Evolutionary conservation across 179 eudicot species (phyloP).

Genomic region (Nepenthes alata): DNA sequence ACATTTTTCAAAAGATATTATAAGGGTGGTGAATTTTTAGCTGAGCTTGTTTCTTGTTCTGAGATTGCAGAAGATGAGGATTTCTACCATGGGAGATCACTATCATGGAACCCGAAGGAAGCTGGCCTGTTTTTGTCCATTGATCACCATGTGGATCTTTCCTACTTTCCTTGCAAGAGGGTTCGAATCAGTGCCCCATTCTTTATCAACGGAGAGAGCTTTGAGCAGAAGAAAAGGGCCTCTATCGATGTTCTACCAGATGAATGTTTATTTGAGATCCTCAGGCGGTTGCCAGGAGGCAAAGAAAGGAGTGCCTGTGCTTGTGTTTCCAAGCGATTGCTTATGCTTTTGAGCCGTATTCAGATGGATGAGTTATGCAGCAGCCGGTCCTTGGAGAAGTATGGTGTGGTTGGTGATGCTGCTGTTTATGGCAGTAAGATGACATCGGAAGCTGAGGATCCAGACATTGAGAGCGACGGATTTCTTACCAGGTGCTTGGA

Average conservation of each 20-base stretch:
- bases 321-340: conserved; percentile 75
- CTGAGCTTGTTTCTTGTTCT: conserved; percentile 17
- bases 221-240: conserved; percentile 25
- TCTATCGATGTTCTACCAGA: conserved; percentile 73
- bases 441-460: conserved; percentile 7
- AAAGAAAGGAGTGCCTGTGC: conserved; percentile 58
- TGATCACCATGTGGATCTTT: conserved; percentile 42
- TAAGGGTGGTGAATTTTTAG: conserved; percentile 1
- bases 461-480: conserved; percentile 30
- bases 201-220: conserved; percentile 15
- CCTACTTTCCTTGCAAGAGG: conserved; percentile 51
- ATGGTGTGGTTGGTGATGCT: too few relatives aligned
- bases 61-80: conserved; percentile 46
- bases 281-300: conserved; percentile 54
- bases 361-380: conserved; percentile 34
- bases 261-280: conserved; percentile 74
- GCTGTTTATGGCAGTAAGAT: too few relatives aligned
- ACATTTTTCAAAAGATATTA: too few relatives aligned
- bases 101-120: conserved; percentile 46
- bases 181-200: conserved; percentile 49
- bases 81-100: conserved; percentile 44
- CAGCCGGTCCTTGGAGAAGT: not conserved
- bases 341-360: conserved; percentile 48
- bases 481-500: conserved; percentile 58
- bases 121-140: conserved; percentile 39